Conservation (phyloP, 2,329 filamentous ascomycete species). For the Fusarium armeniacum region DNA sequence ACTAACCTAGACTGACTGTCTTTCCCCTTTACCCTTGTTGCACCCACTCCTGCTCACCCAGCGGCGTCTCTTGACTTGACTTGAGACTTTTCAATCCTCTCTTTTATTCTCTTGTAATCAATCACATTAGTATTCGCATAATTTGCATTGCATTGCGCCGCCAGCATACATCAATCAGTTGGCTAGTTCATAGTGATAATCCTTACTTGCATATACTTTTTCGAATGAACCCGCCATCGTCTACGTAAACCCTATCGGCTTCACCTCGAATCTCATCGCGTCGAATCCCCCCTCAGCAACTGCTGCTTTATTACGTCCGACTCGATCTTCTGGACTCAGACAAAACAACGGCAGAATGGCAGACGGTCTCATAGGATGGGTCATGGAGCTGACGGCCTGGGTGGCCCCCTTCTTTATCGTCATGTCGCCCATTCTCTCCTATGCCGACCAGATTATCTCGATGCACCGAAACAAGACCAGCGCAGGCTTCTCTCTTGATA, state of each 20-base stretch:
- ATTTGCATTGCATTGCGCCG: background rate
- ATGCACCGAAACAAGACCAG: constrained; percentile 76
- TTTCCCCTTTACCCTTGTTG: constrained; percentile 39
- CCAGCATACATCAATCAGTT: background rate
- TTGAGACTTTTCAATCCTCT: constrained; percentile 28
- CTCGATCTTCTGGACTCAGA: constrained; percentile 1
- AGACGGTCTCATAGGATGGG: constrained; percentile 41
- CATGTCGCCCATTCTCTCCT: constrained; percentile 73
- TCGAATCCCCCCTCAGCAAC: constrained; percentile 10
- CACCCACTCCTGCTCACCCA: constrained; percentile 20
- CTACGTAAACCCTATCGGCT: constrained; percentile 6
- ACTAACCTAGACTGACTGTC: background rate
- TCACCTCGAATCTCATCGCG: constrained; percentile 13
- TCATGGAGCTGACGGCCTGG: constrained; percentile 61
- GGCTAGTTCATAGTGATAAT: background rate
- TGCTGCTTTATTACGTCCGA: constrained; percentile 6
- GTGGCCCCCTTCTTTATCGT: constrained; percentile 74
- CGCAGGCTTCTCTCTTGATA: constrained; percentile 78
- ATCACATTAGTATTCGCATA: constrained; percentile 7
- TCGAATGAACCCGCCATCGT: constrained; percentile 27
- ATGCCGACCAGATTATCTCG: constrained; percentile 74
- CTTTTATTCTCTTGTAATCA: constrained; percentile 4
- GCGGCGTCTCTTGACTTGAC: constrained; percentile 27
- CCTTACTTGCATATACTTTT: constrained; percentile 6
- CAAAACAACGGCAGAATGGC: constrained; percentile 23